A percentile compares a stretch with the other conserved stretches of the same genome.
Evolutionary conservation across 2,329 filamentous ascomycete genomes (phyloP).

Genomic region (Pseudopithomyces maydicus): DNA sequence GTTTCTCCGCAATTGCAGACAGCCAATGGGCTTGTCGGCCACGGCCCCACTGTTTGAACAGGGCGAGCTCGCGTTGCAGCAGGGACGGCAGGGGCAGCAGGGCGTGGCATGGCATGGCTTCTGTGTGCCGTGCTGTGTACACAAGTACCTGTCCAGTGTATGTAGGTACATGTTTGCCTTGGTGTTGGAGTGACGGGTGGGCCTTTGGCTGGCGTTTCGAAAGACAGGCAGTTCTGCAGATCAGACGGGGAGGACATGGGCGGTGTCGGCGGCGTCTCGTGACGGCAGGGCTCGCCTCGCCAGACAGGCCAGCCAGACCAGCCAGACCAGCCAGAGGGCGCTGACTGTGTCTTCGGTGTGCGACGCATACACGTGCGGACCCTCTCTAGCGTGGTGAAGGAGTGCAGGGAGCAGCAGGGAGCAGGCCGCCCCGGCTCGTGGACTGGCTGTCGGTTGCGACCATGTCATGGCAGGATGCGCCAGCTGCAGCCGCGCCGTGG

Average conservation of each 20-base stretch:
- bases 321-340: conserved; percentile 10
- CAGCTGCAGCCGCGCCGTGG: neutral
- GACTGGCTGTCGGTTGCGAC: neutral
- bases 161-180: too few species aligned
- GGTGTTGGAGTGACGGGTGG: neutral
- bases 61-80: neutral
- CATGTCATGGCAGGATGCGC: conserved; percentile 3
- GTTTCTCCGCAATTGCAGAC: neutral
- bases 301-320: conserved; percentile 1
- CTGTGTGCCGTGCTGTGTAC: too few species aligned
- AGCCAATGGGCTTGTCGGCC: neutral
- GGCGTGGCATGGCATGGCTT: too few species aligned
- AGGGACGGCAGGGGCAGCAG: too few species aligned
- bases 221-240: conserved; percentile 23
- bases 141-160: too few species aligned
- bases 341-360: conserved; percentile 29
- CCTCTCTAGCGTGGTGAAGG: conserved; percentile 11
- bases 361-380: conserved; percentile 19
- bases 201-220: conserved; percentile 26
- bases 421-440: conserved; percentile 4
- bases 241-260: conserved; percentile 29
- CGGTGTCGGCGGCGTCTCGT: conserved; percentile 24
- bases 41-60: neutral
- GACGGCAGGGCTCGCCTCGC: conserved; percentile 11
- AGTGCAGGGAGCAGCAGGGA: neutral